A percentile compares a stretch with the other conserved stretches of the same genome.
phyloP scores from a whole-genome alignment of 352 stramenopile genomes.

The Plasmopara muralis region DNA sequence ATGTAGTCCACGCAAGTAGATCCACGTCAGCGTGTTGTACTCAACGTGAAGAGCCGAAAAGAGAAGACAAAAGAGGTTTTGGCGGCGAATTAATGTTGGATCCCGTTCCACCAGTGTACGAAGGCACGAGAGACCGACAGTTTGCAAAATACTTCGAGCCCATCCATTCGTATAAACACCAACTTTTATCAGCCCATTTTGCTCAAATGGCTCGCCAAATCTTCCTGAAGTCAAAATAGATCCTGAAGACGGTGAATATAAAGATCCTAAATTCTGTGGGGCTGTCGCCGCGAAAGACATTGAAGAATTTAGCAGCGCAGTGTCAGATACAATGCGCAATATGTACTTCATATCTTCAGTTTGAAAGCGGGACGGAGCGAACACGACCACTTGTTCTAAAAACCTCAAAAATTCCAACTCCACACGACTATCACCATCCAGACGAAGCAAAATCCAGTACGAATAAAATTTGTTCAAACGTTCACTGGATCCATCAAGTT shows the following conservation, averaged over 20 bases:
- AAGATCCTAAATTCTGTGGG: slow-evolving; percentile 9
- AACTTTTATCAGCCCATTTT: slow-evolving; percentile 35
- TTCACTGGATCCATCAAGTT: slow-evolving; percentile 35
- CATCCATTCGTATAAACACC: slow-evolving; percentile 43
- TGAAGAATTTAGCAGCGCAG: slow-evolving; percentile 21
- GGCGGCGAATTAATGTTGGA: slow-evolving; percentile 46
- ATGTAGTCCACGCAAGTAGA: slow-evolving; percentile 53
- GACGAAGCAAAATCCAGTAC: slow-evolving; percentile 62
- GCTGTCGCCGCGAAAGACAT: slow-evolving; percentile 4
- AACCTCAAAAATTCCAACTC: slow-evolving; percentile 79
- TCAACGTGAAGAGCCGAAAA: slow-evolving; percentile 76
- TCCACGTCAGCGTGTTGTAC: slow-evolving; percentile 52
- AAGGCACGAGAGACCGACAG: slow-evolving; percentile 65
- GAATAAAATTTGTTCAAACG: slow-evolving; percentile 62
- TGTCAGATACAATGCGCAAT: slow-evolving; percentile 51
- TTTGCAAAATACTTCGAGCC: slow-evolving; percentile 59
- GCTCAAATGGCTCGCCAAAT: slow-evolving; percentile 18
- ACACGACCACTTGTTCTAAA: slow-evolving; percentile 78
- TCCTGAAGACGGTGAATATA: slow-evolving; percentile 19
- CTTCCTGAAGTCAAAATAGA: slow-evolving; percentile 19
- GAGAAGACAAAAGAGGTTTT: slow-evolving; percentile 60
- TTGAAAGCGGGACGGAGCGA: slow-evolving; percentile 59
- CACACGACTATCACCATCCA: slow-evolving; percentile 57
- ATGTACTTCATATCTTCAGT: slow-evolving; percentile 51
- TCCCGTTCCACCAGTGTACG: slow-evolving; percentile 75